These are phyloP conservation scores for Phytopythium litorale DNA, from an alignment of 352 stramenopile species.

Conservation along the genomic window DNA sequence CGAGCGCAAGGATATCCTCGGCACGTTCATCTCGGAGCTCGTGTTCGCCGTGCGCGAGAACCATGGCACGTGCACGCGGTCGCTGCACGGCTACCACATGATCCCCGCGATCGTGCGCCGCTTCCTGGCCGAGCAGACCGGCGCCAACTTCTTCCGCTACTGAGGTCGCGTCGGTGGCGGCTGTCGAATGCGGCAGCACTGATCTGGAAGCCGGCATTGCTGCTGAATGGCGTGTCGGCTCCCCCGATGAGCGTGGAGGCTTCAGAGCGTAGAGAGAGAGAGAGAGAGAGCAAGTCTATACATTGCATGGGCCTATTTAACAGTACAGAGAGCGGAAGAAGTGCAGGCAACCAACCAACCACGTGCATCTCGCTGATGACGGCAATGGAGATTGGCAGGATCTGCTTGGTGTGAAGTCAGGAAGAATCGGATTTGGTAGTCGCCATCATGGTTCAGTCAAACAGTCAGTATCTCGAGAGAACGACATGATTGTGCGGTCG, in stretches of 20 bases:
- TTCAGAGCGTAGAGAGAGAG: no score
- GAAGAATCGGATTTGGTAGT: no score
- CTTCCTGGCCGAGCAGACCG: constrained; percentile 45
- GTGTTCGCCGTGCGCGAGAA: constrained; percentile 20
- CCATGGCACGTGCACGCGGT: constrained; percentile 26
- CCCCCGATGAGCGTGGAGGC: no score
- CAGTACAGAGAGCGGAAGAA: not conserved
- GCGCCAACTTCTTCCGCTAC: constrained; percentile 36
- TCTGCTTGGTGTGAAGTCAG: no score
- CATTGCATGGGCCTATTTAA: not conserved
- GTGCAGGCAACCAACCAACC: no score
- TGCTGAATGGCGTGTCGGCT: not conserved
- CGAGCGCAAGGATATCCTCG: constrained; percentile 36
- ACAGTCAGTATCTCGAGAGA: no score
- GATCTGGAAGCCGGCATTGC: not conserved
- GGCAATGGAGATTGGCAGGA: no score
- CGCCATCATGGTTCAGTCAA: no score
- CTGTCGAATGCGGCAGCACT: not conserved
- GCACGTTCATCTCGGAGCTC: constrained; percentile 43
- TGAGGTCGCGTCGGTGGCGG: constrained; percentile 6
- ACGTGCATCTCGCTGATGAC: not conserved
- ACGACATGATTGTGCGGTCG: no score
- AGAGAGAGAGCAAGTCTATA: no score
- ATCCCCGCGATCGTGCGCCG: constrained; percentile 40
- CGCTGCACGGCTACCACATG: constrained; percentile 37